Conservation (phyloP, 345 rosid genomes). For the Punica granatum region DNA sequence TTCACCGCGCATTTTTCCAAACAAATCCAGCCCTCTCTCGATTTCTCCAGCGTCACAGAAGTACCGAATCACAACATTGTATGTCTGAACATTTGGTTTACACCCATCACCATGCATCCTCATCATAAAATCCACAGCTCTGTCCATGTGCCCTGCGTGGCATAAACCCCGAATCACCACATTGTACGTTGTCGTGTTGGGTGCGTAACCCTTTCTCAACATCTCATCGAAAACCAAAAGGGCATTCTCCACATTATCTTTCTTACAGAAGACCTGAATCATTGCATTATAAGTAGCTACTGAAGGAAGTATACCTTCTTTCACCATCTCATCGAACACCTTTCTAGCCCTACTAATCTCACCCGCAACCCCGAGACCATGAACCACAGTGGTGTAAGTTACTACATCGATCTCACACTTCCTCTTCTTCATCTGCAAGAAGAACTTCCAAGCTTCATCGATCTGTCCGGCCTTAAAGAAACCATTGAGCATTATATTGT, state of each 20-base stretch:
- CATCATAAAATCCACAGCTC: constrained; percentile 51
- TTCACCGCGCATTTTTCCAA: constrained; percentile 54
- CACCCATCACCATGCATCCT: constrained; percentile 64
- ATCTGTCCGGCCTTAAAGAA: constrained; percentile 71
- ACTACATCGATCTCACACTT: constrained; percentile 66
- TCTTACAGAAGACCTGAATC: constrained; percentile 86
- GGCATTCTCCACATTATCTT: constrained; percentile 76
- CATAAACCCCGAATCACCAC: constrained; percentile 76
- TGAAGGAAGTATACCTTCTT: constrained; percentile 75
- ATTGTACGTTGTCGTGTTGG: constrained; percentile 60
- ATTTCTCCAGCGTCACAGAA: constrained; percentile 62
- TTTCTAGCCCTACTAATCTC: constrained; percentile 57
- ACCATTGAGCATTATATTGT: constrained; percentile 75
- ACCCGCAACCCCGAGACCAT: constrained; percentile 70
- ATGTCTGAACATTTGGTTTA: constrained; percentile 71
- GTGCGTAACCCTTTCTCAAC: constrained; percentile 65
- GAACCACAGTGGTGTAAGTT: constrained; percentile 70
- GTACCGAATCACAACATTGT: constrained; percentile 62
- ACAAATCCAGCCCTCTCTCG: constrained; percentile 53
- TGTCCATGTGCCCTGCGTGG: constrained; percentile 57
- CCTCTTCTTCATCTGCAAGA: constrained; percentile 86
- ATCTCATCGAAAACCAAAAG: constrained; percentile 62
- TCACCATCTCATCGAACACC: constrained; percentile 61
- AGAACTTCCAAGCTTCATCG: constrained; percentile 72
- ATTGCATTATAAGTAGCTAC: constrained; percentile 80